Evolutionary conservation across 2,329 filamentous ascomycete genomes (phyloP).

Genomic region (Fonsecaea monophora): DNA sequence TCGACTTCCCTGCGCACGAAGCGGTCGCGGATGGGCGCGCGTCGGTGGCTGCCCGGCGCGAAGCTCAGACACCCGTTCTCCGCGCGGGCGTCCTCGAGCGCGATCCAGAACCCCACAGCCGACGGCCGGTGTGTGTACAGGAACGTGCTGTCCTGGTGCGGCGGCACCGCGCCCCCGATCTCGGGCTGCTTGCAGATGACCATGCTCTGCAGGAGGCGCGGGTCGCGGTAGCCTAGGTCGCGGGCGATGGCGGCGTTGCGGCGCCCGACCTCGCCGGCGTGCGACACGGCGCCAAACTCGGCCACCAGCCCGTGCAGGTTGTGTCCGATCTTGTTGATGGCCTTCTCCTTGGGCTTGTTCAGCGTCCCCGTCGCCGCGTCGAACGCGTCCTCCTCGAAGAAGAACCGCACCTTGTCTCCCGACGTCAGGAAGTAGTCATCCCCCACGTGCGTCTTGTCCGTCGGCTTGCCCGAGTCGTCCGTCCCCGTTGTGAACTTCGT

Average conservation of each 20-base stretch:
- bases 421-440: slow-evolving; percentile 93
- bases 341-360: slow-evolving; percentile 77
- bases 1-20: slow-evolving; percentile 71
- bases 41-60: slow-evolving; percentile 78
- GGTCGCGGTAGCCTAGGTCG: slow-evolving; percentile 75
- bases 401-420: slow-evolving; percentile 92
- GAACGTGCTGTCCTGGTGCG: slow-evolving; percentile 93
- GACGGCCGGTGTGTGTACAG: slow-evolving; percentile 87
- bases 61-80: slow-evolving; percentile 92
- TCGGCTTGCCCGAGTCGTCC: slow-evolving; percentile 58
- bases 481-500: slow-evolving; percentile 91
- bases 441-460: slow-evolving; percentile 71
- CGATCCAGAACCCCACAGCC: slow-evolving; percentile 97
- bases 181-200: slow-evolving; percentile 98
- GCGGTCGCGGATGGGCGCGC: slow-evolving; percentile 72
- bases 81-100: slow-evolving; percentile 85
- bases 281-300: slow-evolving; percentile 66
- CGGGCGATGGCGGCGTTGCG: slow-evolving; percentile 70
- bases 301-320: slow-evolving; percentile 73
- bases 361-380: slow-evolving; percentile 66
- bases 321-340: slow-evolving; percentile 90
- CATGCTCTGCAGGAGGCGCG: slow-evolving; percentile 88
- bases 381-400: slow-evolving; percentile 96
- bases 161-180: slow-evolving; percentile 87
- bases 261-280: slow-evolving; percentile 51